Conservation (phyloP, 495 filamentous ascomycete genomes). For the Umbilicaria muhlenbergii region DNA sequence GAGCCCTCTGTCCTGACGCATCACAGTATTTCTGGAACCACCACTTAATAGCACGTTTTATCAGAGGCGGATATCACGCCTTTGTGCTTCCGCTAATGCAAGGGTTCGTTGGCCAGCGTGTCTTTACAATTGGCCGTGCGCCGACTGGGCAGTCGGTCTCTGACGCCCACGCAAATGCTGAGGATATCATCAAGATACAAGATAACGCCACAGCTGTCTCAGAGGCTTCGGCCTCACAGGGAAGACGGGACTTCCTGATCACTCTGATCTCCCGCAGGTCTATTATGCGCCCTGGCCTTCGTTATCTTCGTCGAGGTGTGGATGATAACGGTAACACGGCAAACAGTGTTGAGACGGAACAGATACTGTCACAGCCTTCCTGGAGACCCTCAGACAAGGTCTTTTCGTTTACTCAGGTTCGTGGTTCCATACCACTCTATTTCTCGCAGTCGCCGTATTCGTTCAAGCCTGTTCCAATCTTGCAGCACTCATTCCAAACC, state of each 20-base stretch:
- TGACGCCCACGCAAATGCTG: background rate
- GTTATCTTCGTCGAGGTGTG: constrained; percentile 82
- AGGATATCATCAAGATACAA: constrained; percentile 2
- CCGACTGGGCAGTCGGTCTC: constrained; percentile 9
- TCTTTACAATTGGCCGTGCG: constrained; percentile 48
- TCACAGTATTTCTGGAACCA: constrained; percentile 80
- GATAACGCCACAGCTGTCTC: background rate
- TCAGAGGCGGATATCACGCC: constrained; percentile 43
- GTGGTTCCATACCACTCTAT: constrained; percentile 81
- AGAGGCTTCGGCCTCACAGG: background rate
- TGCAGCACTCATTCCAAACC: constrained; percentile 59
- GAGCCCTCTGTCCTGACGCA: constrained; percentile 10
- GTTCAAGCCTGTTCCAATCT: constrained; percentile 70
- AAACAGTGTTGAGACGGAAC: constrained; percentile 89
- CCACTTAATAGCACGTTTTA: constrained; percentile 57
- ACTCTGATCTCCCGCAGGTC: constrained; percentile 82
- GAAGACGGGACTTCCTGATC: constrained; percentile 43
- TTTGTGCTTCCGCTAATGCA: constrained; percentile 78
- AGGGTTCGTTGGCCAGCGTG: constrained; percentile 82
- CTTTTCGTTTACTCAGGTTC: constrained; percentile 70
- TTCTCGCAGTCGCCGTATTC: constrained; percentile 89
- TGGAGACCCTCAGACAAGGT: constrained; percentile 47
- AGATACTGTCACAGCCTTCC: constrained; percentile 56
- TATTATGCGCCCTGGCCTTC: constrained; percentile 65
- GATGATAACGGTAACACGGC: constrained; percentile 77